Evolutionary conservation across 352 stramenopile genomes (phyloP).

Genomic region (Phytophthora europaea): DNA sequence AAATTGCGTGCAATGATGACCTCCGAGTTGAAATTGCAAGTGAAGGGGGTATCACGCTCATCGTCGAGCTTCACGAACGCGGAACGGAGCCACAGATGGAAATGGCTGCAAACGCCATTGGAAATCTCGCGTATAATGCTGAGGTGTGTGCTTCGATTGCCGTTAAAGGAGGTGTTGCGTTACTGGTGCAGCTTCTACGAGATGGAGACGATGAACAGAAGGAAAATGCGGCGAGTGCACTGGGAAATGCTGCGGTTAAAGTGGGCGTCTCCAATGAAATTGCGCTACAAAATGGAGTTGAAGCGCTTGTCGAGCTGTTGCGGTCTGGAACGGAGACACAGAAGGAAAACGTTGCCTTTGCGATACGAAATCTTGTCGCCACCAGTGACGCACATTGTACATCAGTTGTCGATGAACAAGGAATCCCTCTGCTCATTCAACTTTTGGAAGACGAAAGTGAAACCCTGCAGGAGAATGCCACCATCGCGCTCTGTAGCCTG

Average conservation of each 20-base stretch:
- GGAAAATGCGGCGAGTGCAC: neutral
- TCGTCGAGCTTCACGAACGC: neutral
- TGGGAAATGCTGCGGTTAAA: neutral
- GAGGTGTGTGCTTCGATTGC: neutral
- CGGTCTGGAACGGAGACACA: neutral
- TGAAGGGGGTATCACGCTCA: neutral
- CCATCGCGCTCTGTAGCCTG: neutral
- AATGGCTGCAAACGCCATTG: neutral
- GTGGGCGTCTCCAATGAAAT: neutral
- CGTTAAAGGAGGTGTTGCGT: neutral
- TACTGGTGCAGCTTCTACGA: neutral
- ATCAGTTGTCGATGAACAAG: neutral
- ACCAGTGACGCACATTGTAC: neutral
- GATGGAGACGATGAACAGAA: neutral
- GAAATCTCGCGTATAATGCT: neutral
- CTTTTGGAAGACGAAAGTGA: neutral
- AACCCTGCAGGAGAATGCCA: neutral
- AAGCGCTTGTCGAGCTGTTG: neutral
- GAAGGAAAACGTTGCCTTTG: neutral
- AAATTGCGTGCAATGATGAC: neutral
- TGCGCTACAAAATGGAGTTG: neutral
- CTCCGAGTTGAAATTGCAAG: neutral
- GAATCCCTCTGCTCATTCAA: neutral
- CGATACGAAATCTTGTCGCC: neutral
- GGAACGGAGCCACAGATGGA: neutral